Evolutionary conservation across 2,329 filamentous ascomycete genomes (phyloP), one percentile per base, ranked within the genome.

Genomic region (Hypoxylon sp.): DNA sequence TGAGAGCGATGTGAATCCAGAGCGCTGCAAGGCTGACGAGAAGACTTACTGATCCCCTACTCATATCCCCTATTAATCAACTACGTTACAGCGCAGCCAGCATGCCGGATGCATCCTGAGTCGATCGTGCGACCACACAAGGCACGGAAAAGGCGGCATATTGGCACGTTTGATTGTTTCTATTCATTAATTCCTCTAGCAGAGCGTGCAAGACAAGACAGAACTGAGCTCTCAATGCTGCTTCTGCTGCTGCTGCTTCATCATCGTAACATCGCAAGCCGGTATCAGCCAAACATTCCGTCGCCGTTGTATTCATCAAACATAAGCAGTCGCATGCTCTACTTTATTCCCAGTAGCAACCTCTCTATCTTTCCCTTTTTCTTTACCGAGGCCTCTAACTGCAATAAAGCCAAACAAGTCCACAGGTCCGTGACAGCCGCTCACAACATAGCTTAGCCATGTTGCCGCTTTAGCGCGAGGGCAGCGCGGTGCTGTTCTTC

Each of bases 401-500:
- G 52, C 31, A 46, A 43, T 20, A 35, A 63, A 40, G 37, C 48
- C 45, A 53, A 58, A 27, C 20, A 47, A 50, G 35, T 35, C 35
- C 21, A 31, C 9, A 38, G 37, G 50, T 46, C 31, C 26, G 47
- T 37, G n/a, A 49, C n/a, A 33, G 11, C 24, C 6, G 29, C 31
- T 10, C 40, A 41, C 41, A n/a, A n/a, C 35, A 42, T 26, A 42
- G 23, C 48, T 53, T n/a, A 51, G 29, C 26, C 35, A 27, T 33
- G n/a, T 35, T 8, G 40, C 37, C 54, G 56, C 41, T 66, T 74
- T 15, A 33, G 31, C 74, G 76, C 35, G 69, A 72, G 27, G 79
- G 78, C 23, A 81, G 65, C 31, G 72, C 67, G 40, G 65, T 65
- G 49, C 70, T 73, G 60, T 75, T 77, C 56, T 67, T 67, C 65